phyloP scores from a whole-genome alignment of 495 filamentous ascomycete genomes.

The Lepraria neglecta region DNA sequence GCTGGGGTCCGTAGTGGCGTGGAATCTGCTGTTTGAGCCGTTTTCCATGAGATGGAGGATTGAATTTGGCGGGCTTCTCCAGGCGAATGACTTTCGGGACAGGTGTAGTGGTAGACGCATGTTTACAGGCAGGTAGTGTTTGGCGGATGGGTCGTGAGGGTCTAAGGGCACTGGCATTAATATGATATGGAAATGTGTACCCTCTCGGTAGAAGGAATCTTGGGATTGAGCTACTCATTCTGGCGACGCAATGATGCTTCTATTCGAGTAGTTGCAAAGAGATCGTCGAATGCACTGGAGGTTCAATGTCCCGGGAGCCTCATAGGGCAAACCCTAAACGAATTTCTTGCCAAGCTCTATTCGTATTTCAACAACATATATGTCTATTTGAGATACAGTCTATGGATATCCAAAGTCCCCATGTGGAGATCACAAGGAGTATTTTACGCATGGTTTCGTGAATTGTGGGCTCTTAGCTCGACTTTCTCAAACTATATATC shows the following conservation, averaged over 20 bases:
- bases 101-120: slow-evolving; percentile 22
- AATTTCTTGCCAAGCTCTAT: too few species aligned
- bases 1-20: slow-evolving; percentile 56
- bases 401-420: too few species aligned
- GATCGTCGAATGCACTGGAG: background rate
- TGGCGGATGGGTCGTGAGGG: background rate
- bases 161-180: background rate
- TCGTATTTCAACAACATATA: too few species aligned
- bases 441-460: too few species aligned
- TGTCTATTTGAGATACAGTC: too few species aligned
- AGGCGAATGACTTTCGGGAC: slow-evolving; percentile 53
- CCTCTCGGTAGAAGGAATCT: slow-evolving; percentile 14
- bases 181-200: background rate
- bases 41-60: slow-evolving; percentile 74
- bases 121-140: slow-evolving; percentile 1
- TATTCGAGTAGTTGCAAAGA: background rate
- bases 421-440: too few species aligned
- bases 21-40: slow-evolving; percentile 43
- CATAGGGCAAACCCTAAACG: too few species aligned
- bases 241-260: background rate
- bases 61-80: slow-evolving; percentile 74
- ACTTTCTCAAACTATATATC: too few species aligned
- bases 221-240: slow-evolving; percentile 8
- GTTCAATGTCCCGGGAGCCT: too few species aligned
- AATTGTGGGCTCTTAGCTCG: too few species aligned